Conservation (phyloP, 176 grass and related monocot genomes). For the Elaeis guineensis region DNA sequence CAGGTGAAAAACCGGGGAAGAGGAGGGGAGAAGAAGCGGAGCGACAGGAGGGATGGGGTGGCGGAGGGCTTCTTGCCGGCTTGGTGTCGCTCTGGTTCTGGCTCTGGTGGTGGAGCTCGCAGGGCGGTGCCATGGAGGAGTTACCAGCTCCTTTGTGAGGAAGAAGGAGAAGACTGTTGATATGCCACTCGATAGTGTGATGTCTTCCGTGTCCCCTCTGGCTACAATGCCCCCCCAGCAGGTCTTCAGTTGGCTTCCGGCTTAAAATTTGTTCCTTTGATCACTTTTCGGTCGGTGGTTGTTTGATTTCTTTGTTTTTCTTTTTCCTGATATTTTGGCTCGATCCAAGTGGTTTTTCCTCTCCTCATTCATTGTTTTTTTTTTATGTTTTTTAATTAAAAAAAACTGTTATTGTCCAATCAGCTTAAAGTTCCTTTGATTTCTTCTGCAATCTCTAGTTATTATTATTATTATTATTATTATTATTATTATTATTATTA, state of each 20-base stretch:
- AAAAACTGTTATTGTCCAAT: no score
- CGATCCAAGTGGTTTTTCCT: background rate
- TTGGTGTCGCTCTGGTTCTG: background rate
- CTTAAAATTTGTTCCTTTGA: no score
- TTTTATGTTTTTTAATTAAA: background rate
- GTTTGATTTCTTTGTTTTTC: no score
- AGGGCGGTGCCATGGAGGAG: constrained; percentile 21
- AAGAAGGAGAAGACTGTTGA: constrained; percentile 20
- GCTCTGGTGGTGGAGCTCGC: constrained; percentile 4
- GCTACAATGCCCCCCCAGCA: constrained; percentile 44
- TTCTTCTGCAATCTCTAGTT: no score
- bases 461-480: no score
- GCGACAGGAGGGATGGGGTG: background rate
- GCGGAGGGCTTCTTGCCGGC: background rate
- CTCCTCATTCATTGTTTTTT: background rate
- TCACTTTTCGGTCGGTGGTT: no score
- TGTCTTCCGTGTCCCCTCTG: constrained; percentile 25
- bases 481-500: no score
- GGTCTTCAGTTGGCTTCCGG: background rate
- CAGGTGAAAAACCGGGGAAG: no score
- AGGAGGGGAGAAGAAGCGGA: background rate
- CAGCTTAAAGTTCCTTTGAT: no score
- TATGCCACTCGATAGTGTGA: constrained; percentile 33
- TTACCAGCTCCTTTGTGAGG: constrained; percentile 30
- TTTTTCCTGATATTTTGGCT: no score